A percentile compares a stretch with the other conserved stretches of the same genome.
Evolutionary conservation across 2,329 filamentous ascomycete species (phyloP).

Genomic region (Penicillium sp.): DNA sequence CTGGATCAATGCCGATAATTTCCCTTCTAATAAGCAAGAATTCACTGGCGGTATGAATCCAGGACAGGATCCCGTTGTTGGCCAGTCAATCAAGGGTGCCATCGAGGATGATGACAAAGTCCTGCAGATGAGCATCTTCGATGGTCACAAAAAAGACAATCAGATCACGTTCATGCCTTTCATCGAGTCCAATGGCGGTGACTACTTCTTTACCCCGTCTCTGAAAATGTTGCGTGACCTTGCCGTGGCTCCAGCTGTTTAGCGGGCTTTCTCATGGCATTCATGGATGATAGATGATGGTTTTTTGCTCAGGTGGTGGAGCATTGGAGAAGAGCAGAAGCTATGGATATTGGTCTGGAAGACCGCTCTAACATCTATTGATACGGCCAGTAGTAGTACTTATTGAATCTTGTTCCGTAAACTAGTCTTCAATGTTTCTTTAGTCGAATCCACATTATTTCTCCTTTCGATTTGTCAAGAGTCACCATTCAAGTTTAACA

Average conservation of each 20-base stretch:
- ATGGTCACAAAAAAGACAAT: background rate
- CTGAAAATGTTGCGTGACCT: background rate
- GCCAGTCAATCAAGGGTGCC: background rate
- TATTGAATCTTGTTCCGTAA: too few relatives aligned
- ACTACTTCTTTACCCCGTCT: constrained; percentile 10
- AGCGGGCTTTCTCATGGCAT: background rate
- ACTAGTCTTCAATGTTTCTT: too few relatives aligned
- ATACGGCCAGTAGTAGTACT: too few relatives aligned
- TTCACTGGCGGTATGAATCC: constrained; percentile 1
- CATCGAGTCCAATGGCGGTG: constrained; percentile 8
- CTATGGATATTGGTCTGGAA: too few relatives aligned
- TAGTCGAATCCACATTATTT: too few relatives aligned
- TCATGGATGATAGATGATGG: background rate
- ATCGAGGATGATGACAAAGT: background rate
- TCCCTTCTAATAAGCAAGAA: constrained; percentile 1
- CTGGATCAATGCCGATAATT: constrained; percentile 3
- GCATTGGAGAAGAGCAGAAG: background rate
- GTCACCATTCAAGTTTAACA: too few relatives aligned
- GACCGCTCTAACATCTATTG: too few relatives aligned
- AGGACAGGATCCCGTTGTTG: constrained; percentile 6
- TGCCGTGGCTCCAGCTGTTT: background rate
- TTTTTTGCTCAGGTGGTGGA: background rate
- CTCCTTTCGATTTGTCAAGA: too few relatives aligned
- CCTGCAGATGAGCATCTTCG: background rate
- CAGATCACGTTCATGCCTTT: background rate